Base-by-base conservation (phyloP, 2,329 filamentous ascomycete genomes). In the Teratosphaeria viscida region DNA sequence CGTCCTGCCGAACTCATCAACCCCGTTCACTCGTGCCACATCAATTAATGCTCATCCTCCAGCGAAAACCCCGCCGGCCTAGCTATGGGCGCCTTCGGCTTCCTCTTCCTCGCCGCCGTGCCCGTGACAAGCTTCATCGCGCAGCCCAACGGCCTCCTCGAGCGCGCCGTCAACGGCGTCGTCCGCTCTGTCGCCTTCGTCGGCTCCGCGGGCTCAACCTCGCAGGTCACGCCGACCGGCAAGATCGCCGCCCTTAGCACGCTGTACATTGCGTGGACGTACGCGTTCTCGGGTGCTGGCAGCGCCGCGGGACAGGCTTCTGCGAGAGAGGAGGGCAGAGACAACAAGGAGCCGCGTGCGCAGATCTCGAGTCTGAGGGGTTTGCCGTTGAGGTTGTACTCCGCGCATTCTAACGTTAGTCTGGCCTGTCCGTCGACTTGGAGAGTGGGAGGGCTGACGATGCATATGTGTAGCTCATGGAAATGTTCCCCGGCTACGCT, bases 121-220 rank as follows among this genome's bases (percentile, higher is more conserved):
- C 68, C 68, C 32, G 56, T 70, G 32, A 69, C 67, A n/a, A 61
- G 56, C 61, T 70, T 63, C 63, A 61, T 70, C 61, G 58, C 68
- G 1, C 63, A 65, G 43, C 63, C 64, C 53, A 62, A 63, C 60
- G 61, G 63, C 58, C 60, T 70, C 32, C 35, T 69, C 57, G 66
- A 68, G 55, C 63, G 64, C 27, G 65, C 63, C 55, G 64, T 70
- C 58, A 68, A 68, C 56, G 66, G 64, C 52, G 61, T 68, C 57
- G 58, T 63, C 57, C 54, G 55, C 63, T 61, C 59, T 34, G 59
- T 70, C 16, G 65, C 60, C 58, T 67, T 61, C 62, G 55, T 69
- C 54, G 58, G 60, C 37, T 63, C 65, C 23, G 66, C 67, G 11
- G 66, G 67, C 53, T 54, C 58, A 26, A 63, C 54, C 23, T 56